Conservation (phyloP, 495 filamentous ascomycete species). For the Talaromyces nanjingensis region DNA sequence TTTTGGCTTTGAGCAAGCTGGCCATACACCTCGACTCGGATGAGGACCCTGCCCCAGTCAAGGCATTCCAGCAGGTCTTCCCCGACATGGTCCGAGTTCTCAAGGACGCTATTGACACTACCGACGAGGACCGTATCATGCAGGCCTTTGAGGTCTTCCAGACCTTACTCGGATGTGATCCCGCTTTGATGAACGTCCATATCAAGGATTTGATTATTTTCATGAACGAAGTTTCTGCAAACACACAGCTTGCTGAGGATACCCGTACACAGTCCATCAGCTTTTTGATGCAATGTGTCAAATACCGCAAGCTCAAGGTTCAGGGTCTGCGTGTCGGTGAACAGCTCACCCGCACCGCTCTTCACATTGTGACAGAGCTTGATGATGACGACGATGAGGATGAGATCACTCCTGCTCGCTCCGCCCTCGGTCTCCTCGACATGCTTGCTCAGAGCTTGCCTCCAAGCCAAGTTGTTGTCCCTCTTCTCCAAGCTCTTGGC, state of each 20-base stretch:
- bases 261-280: constrained; percentile 81
- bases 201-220: constrained; percentile 88
- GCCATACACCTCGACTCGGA: constrained; percentile 83
- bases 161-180: constrained; percentile 84
- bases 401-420: constrained; percentile 80
- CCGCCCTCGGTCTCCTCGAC: constrained; percentile 83
- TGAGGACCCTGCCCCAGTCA: constrained; percentile 64
- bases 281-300: constrained; percentile 87
- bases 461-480: constrained; percentile 90
- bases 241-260: constrained; percentile 71
- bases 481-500: constrained; percentile 76
- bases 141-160: constrained; percentile 97
- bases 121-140: constrained; percentile 78
- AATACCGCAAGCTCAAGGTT: constrained; percentile 91
- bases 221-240: constrained; percentile 81
- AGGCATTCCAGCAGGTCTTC: constrained; percentile 66
- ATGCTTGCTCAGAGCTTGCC: constrained; percentile 81
- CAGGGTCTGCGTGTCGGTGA: constrained; percentile 78
- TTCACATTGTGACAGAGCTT: constrained; percentile 85
- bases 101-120: constrained; percentile 67
- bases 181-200: constrained; percentile 71
- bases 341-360: constrained; percentile 74
- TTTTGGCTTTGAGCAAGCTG: constrained; percentile 84
- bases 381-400: constrained; percentile 69
- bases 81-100: constrained; percentile 87